Evolutionary conservation across 352 stramenopile species (phyloP).

Genomic region (Bremia lactucae): DNA sequence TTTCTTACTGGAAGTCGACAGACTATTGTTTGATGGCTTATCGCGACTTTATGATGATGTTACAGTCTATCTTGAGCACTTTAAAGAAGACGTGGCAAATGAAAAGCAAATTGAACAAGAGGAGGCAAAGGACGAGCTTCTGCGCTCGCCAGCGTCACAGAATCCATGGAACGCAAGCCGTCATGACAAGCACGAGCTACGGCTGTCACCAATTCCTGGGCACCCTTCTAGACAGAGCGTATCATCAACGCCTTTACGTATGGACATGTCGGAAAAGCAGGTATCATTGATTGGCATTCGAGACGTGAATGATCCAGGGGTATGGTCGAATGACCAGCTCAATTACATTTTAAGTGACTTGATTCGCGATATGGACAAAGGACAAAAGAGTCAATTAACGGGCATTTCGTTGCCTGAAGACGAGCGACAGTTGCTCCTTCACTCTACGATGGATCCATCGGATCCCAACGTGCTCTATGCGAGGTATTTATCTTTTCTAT

Average conservation of each 20-base stretch:
- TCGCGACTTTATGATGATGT: slow-evolving; percentile 58
- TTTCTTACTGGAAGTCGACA: slow-evolving; percentile 49
- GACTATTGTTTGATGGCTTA: slow-evolving; percentile 60
- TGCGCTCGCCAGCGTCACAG: slow-evolving; percentile 14
- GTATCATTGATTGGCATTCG: slow-evolving; percentile 4
- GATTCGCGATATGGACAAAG: slow-evolving; percentile 17
- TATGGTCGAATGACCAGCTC: slow-evolving; percentile 50
- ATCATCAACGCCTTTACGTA: slow-evolving; percentile 10
- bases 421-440: slow-evolving; percentile 12
- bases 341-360: slow-evolving; percentile 51
- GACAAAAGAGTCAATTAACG: slow-evolving; percentile 3
- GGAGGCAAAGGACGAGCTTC: slow-evolving; percentile 14
- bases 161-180: slow-evolving; percentile 22
- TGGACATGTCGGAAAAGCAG: slow-evolving; percentile 8
- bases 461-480: slow-evolving; percentile 70
- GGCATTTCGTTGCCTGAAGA: slow-evolving; percentile 8
- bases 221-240: slow-evolving; percentile 2
- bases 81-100: slow-evolving; percentile 25
- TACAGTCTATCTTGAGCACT: slow-evolving; percentile 35
- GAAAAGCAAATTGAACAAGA: slow-evolving; percentile 6
- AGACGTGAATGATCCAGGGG: slow-evolving; percentile 19
- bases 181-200: slow-evolving; percentile 19
- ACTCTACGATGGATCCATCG: slow-evolving; percentile 16
- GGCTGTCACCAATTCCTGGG: slow-evolving; percentile 28
- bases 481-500: slow-evolving; percentile 77